Evolutionary conservation across 2,329 filamentous ascomycete species (phyloP).

Genomic region (Epichloe glyceriae): DNA sequence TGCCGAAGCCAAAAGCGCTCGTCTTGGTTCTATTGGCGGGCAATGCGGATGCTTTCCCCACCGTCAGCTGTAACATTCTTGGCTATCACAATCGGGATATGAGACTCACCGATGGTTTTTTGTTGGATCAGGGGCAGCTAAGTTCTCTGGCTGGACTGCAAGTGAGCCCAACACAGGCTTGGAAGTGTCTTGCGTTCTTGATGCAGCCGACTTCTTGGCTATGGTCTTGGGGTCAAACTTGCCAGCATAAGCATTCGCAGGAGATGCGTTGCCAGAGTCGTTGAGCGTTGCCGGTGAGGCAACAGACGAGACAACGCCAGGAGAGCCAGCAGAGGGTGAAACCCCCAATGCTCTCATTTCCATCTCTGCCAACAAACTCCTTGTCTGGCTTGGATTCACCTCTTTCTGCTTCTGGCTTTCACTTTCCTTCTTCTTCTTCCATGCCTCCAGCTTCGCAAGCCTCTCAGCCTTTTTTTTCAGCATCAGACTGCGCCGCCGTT

Average conservation of each 20-base stretch:
- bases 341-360: conserved; percentile 50
- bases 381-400: conserved; percentile 49
- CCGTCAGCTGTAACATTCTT: not conserved
- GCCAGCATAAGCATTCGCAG: conserved; percentile 51
- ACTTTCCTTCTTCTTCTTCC: conserved; percentile 81
- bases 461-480: conserved; percentile 64
- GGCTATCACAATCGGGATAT: not conserved
- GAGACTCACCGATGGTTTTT: conserved; percentile 22
- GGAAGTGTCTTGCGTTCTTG: conserved; percentile 40
- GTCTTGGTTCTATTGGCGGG: conserved; percentile 62
- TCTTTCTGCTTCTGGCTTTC: conserved; percentile 61
- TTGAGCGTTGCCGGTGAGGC: conserved; percentile 32
- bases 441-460: conserved; percentile 71
- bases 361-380: conserved; percentile 59
- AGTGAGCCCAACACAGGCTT: conserved; percentile 36
- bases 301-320: conserved; percentile 36
- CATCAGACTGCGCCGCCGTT: conserved; percentile 45
- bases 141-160: conserved; percentile 24
- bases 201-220: conserved; percentile 60
- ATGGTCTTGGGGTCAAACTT: conserved; percentile 85
- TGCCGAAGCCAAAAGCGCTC: conserved; percentile 72
- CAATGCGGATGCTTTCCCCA: conserved; percentile 35
- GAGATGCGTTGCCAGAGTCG: conserved; percentile 33
- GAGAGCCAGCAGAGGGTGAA: conserved; percentile 33
- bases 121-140: conserved; percentile 20